A percentile compares a stretch with the other conserved stretches of the same genome.
phyloP scores from a whole-genome alignment of 495 filamentous ascomycete species.

The Aspergillus ostianus region DNA sequence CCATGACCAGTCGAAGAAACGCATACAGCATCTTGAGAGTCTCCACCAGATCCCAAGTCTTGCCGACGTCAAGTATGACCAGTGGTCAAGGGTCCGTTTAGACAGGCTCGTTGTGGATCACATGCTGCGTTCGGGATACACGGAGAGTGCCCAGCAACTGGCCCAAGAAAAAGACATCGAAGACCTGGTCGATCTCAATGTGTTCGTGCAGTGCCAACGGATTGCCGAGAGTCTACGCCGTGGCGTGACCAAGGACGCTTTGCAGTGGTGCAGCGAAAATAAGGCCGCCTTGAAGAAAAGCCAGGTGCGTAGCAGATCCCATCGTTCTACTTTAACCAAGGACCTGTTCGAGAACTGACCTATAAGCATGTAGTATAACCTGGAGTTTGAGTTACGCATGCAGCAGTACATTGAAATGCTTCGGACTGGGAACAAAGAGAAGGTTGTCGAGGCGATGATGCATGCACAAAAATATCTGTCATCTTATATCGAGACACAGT shows the following conservation, averaged over 20 bases:
- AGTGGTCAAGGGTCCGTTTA: conserved; percentile 78
- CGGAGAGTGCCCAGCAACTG: conserved; percentile 69
- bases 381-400: conserved; percentile 91
- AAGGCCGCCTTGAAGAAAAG: conserved; percentile 82
- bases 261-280: conserved; percentile 91
- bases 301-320: conserved; percentile 54
- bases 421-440: conserved; percentile 55
- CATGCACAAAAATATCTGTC: conserved; percentile 80
- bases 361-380: conserved; percentile 62
- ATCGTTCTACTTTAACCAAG: neutral
- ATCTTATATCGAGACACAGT: conserved; percentile 64
- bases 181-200: conserved; percentile 83
- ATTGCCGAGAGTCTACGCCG: conserved; percentile 69
- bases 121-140: conserved; percentile 78
- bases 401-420: conserved; percentile 95
- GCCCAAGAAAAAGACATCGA: conserved; percentile 69
- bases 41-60: conserved; percentile 77
- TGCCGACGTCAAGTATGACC: conserved; percentile 90
- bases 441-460: conserved; percentile 69
- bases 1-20: conserved; percentile 68
- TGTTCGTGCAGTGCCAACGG: conserved; percentile 77
- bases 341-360: conserved; percentile 23
- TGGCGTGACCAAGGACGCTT: conserved; percentile 71
- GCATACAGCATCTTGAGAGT: conserved; percentile 75
- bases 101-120: conserved; percentile 89